A percentile compares a stretch with the other conserved stretches of the same genome.
These are phyloP conservation scores for Gossypium arboreum DNA, from an alignment of 345 rosid species.

Conservation along the genomic window DNA sequence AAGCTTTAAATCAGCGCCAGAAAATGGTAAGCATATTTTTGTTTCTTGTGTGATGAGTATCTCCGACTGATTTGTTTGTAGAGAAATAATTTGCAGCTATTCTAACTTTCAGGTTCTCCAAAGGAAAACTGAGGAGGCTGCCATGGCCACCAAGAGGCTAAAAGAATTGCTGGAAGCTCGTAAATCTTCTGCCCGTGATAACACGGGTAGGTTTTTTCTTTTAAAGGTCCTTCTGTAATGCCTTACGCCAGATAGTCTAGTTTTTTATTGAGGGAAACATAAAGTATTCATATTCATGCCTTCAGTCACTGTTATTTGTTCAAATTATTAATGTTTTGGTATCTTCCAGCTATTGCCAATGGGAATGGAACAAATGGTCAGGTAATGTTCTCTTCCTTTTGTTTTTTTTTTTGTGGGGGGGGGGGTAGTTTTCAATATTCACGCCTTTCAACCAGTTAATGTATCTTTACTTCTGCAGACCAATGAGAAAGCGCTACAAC, in stretches of 20 bases:
- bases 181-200: constrained; percentile 78
- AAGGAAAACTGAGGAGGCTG: constrained; percentile 98
- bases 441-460: constrained; percentile 11
- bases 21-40: constrained; percentile 56
- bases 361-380: constrained; percentile 74
- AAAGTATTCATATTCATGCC: neutral
- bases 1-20: constrained; percentile 90
- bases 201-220: constrained; percentile 40
- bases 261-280: neutral
- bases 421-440: neutral
- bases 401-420: neutral
- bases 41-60: neutral
- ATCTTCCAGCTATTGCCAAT: constrained; percentile 57
- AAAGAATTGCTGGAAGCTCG: constrained; percentile 98
- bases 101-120: constrained; percentile 77
- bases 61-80: neutral
- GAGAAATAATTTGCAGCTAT: constrained; percentile 14
- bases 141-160: constrained; percentile 94
- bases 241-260: neutral
- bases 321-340: constrained; percentile 31
- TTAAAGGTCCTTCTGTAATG: neutral
- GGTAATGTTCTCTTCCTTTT: constrained; percentile 36
- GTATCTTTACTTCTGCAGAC: constrained; percentile 36
- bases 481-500: constrained; percentile 86
- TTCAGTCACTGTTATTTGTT: neutral